Base-by-base conservation (phyloP, 1,284 basidiomycete species). In the Thecaphora frezii region DNA sequence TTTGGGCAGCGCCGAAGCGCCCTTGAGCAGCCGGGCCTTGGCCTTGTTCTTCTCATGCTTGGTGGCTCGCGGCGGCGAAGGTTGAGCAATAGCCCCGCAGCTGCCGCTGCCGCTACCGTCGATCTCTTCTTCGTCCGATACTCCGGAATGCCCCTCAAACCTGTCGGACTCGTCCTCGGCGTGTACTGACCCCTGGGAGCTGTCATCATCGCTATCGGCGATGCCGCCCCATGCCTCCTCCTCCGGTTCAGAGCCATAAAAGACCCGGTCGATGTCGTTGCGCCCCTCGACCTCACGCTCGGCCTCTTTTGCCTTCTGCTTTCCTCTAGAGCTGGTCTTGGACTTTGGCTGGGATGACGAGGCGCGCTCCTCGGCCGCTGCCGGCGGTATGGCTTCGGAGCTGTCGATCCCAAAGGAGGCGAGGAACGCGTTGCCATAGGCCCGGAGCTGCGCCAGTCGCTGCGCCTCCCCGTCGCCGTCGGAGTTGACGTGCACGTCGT, bases 401-500 rank as follows among this genome's bases (percentile, higher is more conserved):
- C 19, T 10, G n/a, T 41, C 19, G 39, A 60, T 36, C 8, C 58
- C 55, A 43, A 66, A 66, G 2, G 59, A 62, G 5, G 59, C 62
- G 8, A 66, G 39, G 38, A 66, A 66, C 18, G 55, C 59, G 30
- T 59, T 57, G 40, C 64, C 64, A 14, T 58, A 52, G 14, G 51
- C 64, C 44, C 62, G 55, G 5, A 66, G 50, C 44, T 66, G 64
- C 5, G 64, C 64, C 10, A 66, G 46, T 46, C 47, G 50, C 21
- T 7, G 12, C 8, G 33, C 12, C 7, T 18, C 3, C 3, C 16
- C 10, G 13, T 38, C 47, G 13, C 48, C 50, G 21, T 42, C 44
- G 23, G 38, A 48, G 22, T 60, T 46, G 3, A 43, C 12, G 16
- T 48, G 9, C 18, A n/a, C 7, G n/a, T 41, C 19, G 19, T 7